Evolutionary conservation across 139 green algal genomes (phyloP).

Genomic region (Chlorella sorokiniana): DNA sequence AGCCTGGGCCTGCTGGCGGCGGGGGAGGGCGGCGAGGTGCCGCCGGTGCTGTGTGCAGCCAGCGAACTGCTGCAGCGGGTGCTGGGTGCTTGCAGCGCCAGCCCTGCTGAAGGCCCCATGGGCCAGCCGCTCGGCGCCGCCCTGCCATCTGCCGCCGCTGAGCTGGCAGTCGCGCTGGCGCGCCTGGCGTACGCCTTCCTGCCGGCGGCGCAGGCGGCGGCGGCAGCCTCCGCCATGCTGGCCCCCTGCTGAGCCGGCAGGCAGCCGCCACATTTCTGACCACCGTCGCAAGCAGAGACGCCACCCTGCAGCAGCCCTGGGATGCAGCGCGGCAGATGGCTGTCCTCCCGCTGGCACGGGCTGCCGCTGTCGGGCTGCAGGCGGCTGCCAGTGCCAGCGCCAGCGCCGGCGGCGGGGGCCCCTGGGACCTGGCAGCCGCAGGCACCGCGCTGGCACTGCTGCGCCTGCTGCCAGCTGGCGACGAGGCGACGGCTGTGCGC

Average conservation of each 20-base stretch:
- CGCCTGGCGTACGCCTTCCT: conserved; percentile 1
- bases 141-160: neutral
- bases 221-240: neutral
- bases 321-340: conserved; percentile 10
- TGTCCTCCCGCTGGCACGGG: conserved; percentile 19
- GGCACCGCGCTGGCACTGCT: conserved; percentile 10
- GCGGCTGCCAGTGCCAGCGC: neutral
- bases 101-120: neutral
- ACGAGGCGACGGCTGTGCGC: conserved; percentile 18
- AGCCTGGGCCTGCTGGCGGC: conserved; percentile 6
- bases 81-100: neutral
- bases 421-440: neutral
- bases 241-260: neutral
- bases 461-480: conserved; percentile 29
- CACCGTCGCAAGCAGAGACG: neutral
- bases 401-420: neutral
- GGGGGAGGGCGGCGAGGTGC: neutral
- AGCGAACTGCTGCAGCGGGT: neutral
- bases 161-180: conserved; percentile 13
- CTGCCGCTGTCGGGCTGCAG: neutral
- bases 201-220: neutral
- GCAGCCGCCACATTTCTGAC: conserved; percentile 3
- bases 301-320: conserved; percentile 38
- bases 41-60: neutral
- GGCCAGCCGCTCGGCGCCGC: no score